phyloP scores from a whole-genome alignment of 768 basidiomycete species.

The Pulveroboletus frians region DNA sequence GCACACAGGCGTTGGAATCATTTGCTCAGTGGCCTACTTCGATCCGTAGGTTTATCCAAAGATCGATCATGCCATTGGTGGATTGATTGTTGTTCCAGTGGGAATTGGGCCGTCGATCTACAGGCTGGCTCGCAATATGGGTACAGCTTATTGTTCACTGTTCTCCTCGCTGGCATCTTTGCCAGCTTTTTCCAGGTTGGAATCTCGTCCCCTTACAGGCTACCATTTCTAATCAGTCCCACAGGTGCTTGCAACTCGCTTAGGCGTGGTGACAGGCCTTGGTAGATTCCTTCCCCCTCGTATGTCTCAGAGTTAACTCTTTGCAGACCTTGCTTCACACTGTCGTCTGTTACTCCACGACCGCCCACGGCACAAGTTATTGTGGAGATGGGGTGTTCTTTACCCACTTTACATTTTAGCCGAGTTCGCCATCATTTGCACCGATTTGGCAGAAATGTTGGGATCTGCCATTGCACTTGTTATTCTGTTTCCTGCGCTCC shows the following conservation, averaged over 20 bases:
- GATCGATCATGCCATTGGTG: not conserved
- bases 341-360: conserved; percentile 62
- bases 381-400: conserved; percentile 54
- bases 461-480: conserved; percentile 78
- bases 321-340: conserved; percentile 54
- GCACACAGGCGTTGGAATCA: conserved; percentile 78
- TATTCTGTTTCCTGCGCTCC: conserved; percentile 63
- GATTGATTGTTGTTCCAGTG: conserved; percentile 36
- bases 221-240: conserved; percentile 3
- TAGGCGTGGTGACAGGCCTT: conserved; percentile 80
- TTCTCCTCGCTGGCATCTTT: conserved; percentile 76
- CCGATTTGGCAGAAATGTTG: conserved; percentile 77
- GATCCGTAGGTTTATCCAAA: conserved; percentile 56
- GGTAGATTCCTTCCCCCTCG: conserved; percentile 38
- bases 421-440: conserved; percentile 70
- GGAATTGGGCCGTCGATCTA: conserved; percentile 89
- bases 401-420: conserved; percentile 63
- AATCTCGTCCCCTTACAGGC: not conserved
- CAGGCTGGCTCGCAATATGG: conserved; percentile 84
- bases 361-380: conserved; percentile 50
- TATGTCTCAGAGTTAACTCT: conserved; percentile 12
- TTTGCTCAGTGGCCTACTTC: conserved; percentile 86
- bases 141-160: conserved; percentile 80
- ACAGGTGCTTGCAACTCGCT: conserved; percentile 68
- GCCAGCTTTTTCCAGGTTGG: conserved; percentile 78